Evolutionary conservation across 2,329 filamentous ascomycete species (phyloP), one percentile per base, ranked within the genome.

Genomic region (Scleromitrula shiraiana): DNA sequence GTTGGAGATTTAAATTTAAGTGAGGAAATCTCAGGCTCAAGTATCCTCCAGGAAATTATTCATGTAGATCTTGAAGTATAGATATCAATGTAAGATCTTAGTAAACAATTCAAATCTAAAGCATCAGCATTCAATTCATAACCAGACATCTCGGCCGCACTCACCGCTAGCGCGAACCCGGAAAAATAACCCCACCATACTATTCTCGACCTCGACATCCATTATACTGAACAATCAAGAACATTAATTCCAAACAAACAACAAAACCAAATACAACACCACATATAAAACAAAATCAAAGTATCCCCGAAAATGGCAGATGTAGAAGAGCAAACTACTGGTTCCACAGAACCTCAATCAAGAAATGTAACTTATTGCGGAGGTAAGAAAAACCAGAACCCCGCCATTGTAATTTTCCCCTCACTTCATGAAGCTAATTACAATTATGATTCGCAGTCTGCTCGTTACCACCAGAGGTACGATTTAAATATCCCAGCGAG

Each of bases 381-480:
- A 55, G 63, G 63, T 61, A 52, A 44, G 19, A 15, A 35, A n/a
- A n/a, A n/a, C n/a, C 17, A 12, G 10, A 49, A 50, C 54, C 52
- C 55, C 54, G 32, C 55, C 49, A 52, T 46, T 39, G 23, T 12
- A 35, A 46, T 47, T 22, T 33, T 26, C 8, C 29, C 26, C 15
- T 29, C 46, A 48, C 32, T 15, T 35, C 32, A 39, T 32, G 30
- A n/a, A 37, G 35, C 42, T 55, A 51, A 54, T 26, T 32, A 7
- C 32, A 33, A 27, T 56, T 38, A n/a, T n/a, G n/a, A n/a, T n/a
- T n/a, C n/a, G n/a, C 56, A 83, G 80, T 83, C 41, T 83, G 80
- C 68, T 76, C 76, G 51, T 68, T 83, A 48, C 80, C 80, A 29
- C 79, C 80, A 46, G 80, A 83, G 75, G 79, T 82, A 73, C 43